A percentile compares a stretch with the other conserved stretches of the same genome.
These are phyloP conservation scores for Domatiomyces catenatus DNA, from an alignment of 2,329 filamentous ascomycete species.

Conservation along the genomic window DNA sequence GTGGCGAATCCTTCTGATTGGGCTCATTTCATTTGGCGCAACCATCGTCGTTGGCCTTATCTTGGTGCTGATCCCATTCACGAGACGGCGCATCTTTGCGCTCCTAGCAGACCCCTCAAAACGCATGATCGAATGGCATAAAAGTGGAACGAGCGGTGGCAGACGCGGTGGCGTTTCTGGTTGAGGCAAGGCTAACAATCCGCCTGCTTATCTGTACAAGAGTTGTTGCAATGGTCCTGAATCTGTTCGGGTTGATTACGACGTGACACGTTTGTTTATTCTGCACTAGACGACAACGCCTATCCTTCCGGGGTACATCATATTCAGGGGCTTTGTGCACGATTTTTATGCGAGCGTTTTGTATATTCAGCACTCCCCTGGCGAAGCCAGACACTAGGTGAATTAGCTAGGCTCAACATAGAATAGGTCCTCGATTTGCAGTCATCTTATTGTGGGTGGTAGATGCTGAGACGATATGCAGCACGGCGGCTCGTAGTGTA, in stretches of 20 bases:
- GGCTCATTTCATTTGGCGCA: conserved; percentile 7
- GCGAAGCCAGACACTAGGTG: neutral
- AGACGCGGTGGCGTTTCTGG: neutral
- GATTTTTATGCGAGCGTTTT: neutral
- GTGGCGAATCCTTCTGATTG: neutral
- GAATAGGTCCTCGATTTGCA: too few relatives aligned
- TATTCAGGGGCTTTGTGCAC: neutral
- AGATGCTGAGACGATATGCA: too few relatives aligned
- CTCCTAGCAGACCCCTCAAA: conserved; percentile 4
- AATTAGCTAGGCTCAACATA: too few relatives aligned
- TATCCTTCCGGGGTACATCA: neutral
- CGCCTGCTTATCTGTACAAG: neutral
- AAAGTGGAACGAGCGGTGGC: conserved; percentile 4
- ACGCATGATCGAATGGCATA: conserved; percentile 15
- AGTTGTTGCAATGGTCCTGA: neutral
- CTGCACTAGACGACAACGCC: neutral
- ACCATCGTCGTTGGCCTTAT: conserved; percentile 10
- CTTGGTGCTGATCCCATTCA: conserved; percentile 13
- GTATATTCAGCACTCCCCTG: neutral
- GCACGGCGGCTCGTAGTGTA: too few relatives aligned
- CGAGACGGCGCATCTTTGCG: conserved; percentile 14
- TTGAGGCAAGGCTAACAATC: neutral
- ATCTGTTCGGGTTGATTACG: neutral
- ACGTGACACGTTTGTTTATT: neutral
- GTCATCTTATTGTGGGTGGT: too few relatives aligned